Evolutionary conservation across 164 flowering plant species (phyloP), one percentile per base, ranked within the genome.

Genomic region (Magnolia kwangsiensis): DNA sequence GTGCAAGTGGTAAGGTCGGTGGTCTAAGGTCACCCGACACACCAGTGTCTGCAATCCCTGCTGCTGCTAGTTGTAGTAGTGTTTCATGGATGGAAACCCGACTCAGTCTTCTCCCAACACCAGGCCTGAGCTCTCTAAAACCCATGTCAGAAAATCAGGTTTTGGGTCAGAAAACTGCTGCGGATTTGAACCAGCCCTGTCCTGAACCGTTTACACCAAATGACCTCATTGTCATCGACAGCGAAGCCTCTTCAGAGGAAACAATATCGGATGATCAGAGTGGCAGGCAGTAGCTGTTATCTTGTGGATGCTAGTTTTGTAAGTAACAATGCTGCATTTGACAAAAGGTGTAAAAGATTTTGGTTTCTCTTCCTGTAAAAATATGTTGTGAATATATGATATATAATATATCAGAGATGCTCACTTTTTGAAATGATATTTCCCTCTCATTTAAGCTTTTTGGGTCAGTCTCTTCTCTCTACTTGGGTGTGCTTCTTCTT

Each of bases 161-260:
- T 27, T 70, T 67, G 4, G 68, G 59, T 68, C 72, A 73, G 20
- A 72, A 71, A 45, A 75, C 67, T 16, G 65, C 55, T 10, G 55
- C 49, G 3, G 78, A 82, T 74, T 51, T 51, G 7, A 73, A 63
- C 49, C 58, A 50, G 45, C 50, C 78, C 20, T 69, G 58, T 27
- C 50, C 77, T 1, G 55, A 65, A 79, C 61, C 59, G 16, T 71
- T 69, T 69, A 77, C 69, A 65, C 76, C 61, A 63, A 72, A 82
- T 63, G 86, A 87, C 10, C 10, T 85, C 70, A 86, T 88, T 50
- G 74, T 84, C 50, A 81, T 90, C n/a, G 83, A 86, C n/a, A 87
- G 87, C 73, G 93, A 87, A 72, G 87, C 85, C 11, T 90, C 93
- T 72, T 90, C 94, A 9, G 94, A 90, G 81, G 92, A 85, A 77